Percentiles rank a stretch among this genome's conserved stretches.
phyloP scores from a whole-genome alignment of 2,329 filamentous ascomycete genomes.

The Fusarium illudens region DNA sequence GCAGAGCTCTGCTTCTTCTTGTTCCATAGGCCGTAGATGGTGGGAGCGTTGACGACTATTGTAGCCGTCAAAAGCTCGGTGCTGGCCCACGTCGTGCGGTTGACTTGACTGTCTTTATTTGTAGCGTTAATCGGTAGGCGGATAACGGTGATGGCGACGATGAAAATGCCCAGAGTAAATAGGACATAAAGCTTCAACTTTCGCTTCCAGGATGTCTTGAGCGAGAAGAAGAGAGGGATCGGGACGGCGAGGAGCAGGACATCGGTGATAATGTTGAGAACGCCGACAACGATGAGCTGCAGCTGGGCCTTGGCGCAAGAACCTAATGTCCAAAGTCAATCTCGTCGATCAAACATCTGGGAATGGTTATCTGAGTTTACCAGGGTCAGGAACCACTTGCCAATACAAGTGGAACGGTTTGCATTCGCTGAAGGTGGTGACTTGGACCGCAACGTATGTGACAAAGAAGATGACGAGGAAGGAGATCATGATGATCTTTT shows the following conservation, averaged over 20 bases:
- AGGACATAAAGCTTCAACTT: constrained; percentile 47
- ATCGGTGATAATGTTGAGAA: constrained; percentile 42
- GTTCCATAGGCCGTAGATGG: constrained; percentile 48
- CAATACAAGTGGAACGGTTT: constrained; percentile 26
- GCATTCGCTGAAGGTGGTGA: constrained; percentile 33
- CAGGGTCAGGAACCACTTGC: constrained; percentile 31
- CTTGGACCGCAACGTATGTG: constrained; percentile 25
- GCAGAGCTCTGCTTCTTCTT: constrained; percentile 16
- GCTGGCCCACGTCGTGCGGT: constrained; percentile 50
- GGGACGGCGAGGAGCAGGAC: constrained; percentile 41
- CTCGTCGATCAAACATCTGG: background rate
- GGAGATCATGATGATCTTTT: constrained; percentile 18
- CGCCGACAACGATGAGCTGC: constrained; percentile 33
- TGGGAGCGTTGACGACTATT: constrained; percentile 51
- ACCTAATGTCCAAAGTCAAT: background rate
- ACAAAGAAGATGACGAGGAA: constrained; percentile 25
- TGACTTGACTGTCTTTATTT: constrained; percentile 47
- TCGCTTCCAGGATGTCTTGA: constrained; percentile 41
- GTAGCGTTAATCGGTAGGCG: constrained; percentile 49
- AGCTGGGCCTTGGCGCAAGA: constrained; percentile 28
- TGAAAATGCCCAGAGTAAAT: constrained; percentile 51
- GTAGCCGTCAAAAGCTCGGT: constrained; percentile 47
- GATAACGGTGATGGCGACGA: constrained; percentile 51
- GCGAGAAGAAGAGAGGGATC: constrained; percentile 39
- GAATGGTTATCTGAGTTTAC: background rate